Base-by-base conservation (phyloP, 1,284 basidiomycete genomes). In the Golubevia sp. region DNA sequence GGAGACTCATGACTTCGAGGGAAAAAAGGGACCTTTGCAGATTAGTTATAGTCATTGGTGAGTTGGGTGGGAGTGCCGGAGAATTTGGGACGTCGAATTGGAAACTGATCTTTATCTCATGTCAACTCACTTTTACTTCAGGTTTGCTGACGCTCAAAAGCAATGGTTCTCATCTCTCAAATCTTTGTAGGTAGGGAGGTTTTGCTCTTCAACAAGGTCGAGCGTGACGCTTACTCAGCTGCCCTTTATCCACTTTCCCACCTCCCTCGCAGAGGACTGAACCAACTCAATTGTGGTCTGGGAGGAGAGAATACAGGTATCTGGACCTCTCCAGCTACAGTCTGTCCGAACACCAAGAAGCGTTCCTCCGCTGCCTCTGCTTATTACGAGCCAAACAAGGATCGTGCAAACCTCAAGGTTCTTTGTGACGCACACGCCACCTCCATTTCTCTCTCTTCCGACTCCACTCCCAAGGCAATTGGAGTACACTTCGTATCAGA, bases 401-500 rank as follows among this genome's bases (percentile, higher is more conserved):
- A 56, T 38, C 58, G 68, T 6, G 26, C 44, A 6, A 77, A 77
- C 34, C 59, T 77, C 49, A 73, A 70, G 34, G 75, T 77, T 20
- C 58, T 77, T 26, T 67, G 64, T 1, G 75, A 71, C 34, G 73
- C 71, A 1, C 67, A 63, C 26, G 75, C 68, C 11, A 61, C 64
- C 56, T 67, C 66, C 58, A 63, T 77, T 48, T 20, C 66, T 11
- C 66, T 73, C 21, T 53, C 54, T 6, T 26, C 55, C 3, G 52
- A 23, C 15, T 71, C 61, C 21, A 62, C 68, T 1, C 59, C 67
- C 1, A 66, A 66, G 13, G 81, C 82, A 8, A 71, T 67, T 0
- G 78, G 76, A 24, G 77, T 77, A 23, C 68, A 76, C 2, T 79
- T 85, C 24, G 76, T 59, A 20, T 68, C 73, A 49, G 71, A 68